Evolutionary conservation across 805 yeast species (phyloP).

Genomic region (Hanseniaspora hatyaiensis): DNA sequence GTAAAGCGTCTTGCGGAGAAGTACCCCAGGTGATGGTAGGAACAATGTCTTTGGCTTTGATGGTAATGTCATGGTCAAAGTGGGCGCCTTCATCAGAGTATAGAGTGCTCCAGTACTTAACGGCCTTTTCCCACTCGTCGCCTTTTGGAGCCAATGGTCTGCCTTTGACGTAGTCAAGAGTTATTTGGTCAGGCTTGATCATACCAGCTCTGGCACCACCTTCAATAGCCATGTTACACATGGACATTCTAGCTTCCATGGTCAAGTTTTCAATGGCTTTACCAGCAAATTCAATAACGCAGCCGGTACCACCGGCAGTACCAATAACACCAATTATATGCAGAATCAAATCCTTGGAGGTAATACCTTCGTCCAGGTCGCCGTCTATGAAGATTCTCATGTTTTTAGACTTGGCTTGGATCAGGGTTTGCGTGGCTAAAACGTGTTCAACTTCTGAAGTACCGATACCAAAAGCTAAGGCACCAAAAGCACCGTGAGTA

Average conservation of each 20-base stretch:
- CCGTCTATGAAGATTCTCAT: constrained; percentile 86
- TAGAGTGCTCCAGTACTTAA: constrained; percentile 79
- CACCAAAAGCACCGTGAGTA: constrained; percentile 97
- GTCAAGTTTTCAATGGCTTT: constrained; percentile 78
- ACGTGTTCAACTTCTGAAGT: constrained; percentile 99
- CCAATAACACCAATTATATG: constrained; percentile 95
- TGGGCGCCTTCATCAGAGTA: constrained; percentile 81
- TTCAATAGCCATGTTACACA: constrained; percentile 98
- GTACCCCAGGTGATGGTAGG: constrained; percentile 99
- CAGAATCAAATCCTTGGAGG: constrained; percentile 87
- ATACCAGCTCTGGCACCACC: constrained; percentile 99
- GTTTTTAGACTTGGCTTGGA: constrained; percentile 90
- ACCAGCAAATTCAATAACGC: constrained; percentile 94
- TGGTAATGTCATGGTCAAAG: constrained; percentile 72
- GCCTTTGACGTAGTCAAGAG: constrained; percentile 81
- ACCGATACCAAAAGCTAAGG: constrained; percentile 97
- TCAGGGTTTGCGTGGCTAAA: constrained; percentile 89
- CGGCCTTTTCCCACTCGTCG: constrained; percentile 89
- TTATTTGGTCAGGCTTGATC: constrained; percentile 89
- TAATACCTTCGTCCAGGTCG: constrained; percentile 72
- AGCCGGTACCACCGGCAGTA: constrained; percentile 98
- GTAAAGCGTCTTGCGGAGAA: constrained; percentile 96
- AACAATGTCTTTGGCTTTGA: constrained; percentile 71
- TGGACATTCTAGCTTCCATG: constrained; percentile 98
- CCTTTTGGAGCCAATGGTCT: constrained; percentile 93